phyloP scores from a whole-genome alignment of 78 protist species.

The slime mould (Dictyostelium discoideum) region dicty_2.7 NC_007091.3:690501-691000 shows the following conservation, averaged over 20 bases:
- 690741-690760: slow-evolving; percentile 98
- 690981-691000: slow-evolving; percentile 97
- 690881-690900: slow-evolving; percentile 97
- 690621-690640: slow-evolving; percentile 66
- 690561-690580: slow-evolving; percentile 87
- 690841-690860: slow-evolving; percentile 99
- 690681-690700: slow-evolving; percentile 99
- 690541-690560: slow-evolving; percentile 93
- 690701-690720: slow-evolving; percentile 33
- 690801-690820: slow-evolving; percentile 98
- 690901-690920: slow-evolving; percentile 98
- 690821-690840: slow-evolving; percentile 99
- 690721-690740: slow-evolving; percentile 93
- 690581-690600: slow-evolving; percentile 88
- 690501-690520: slow-evolving; percentile 97
- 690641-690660: slow-evolving; percentile 85
- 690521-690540: slow-evolving; percentile 98
- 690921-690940: slow-evolving; percentile 97
- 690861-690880: slow-evolving; percentile 88
- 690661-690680: slow-evolving; percentile 97
- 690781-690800: slow-evolving; percentile 91
- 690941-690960: slow-evolving; percentile 98
- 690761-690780: slow-evolving; percentile 88
- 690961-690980: slow-evolving; percentile 99
- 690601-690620: neutral